phyloP scores from a whole-genome alignment of 768 basidiomycete genomes.

The Leccinellum albellum region DNA sequence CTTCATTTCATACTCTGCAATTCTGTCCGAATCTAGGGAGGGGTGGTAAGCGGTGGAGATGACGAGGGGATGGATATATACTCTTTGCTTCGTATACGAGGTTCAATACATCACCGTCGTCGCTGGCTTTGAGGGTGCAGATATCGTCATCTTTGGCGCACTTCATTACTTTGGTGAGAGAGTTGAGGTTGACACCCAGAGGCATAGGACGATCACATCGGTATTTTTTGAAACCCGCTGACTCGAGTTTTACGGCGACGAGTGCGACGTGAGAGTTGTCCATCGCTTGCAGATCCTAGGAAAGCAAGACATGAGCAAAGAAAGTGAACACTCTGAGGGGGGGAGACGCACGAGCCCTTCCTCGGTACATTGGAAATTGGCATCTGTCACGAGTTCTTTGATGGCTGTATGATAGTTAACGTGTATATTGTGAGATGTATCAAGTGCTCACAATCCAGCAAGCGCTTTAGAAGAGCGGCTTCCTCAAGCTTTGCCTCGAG shows the following conservation, averaged over 20 bases:
- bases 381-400: conserved; percentile 96
- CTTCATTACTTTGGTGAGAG: conserved; percentile 92
- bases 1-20: conserved; percentile 98
- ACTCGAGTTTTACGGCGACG: conserved; percentile 79
- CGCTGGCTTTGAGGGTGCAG: conserved; percentile 85
- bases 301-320: not conserved
- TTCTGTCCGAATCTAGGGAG: conserved; percentile 75
- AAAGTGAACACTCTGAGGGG: not conserved
- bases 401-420: conserved; percentile 55
- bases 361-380: conserved; percentile 96
- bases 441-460: conserved; percentile 77
- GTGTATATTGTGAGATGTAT: not conserved
- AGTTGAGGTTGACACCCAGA: conserved; percentile 80
- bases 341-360: conserved; percentile 73
- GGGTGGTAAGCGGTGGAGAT: not conserved
- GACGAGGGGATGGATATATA: conserved; percentile 31
- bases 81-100: conserved; percentile 89
- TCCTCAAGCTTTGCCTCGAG: conserved; percentile 89
- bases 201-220: conserved; percentile 96
- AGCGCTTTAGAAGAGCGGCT: conserved; percentile 86
- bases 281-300: conserved; percentile 90
- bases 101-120: conserved; percentile 85
- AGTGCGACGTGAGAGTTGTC: conserved; percentile 99
- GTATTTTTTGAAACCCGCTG: conserved; percentile 78
- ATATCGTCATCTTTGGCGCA: conserved; percentile 96